Evolutionary conservation across 768 basidiomycete species (phyloP).

Genomic region (Rhodosporidiobolus odoratus): DNA sequence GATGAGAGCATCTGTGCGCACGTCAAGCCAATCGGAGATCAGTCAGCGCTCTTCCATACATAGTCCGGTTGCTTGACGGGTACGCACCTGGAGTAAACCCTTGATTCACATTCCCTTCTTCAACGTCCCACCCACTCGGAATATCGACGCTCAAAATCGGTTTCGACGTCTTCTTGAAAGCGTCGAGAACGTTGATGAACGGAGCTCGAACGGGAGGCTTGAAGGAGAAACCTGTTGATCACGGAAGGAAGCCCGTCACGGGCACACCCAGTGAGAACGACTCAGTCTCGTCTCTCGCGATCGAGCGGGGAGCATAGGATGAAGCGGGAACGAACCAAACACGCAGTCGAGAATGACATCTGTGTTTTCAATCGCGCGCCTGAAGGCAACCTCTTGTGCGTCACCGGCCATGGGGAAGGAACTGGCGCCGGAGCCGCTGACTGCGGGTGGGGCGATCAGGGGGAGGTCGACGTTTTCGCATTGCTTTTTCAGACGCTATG

Average conservation of each 20-base stretch:
- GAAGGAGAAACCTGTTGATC: constrained; percentile 72
- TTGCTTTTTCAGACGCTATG: constrained; percentile 72
- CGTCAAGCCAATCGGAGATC: not conserved
- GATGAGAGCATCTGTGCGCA: not conserved
- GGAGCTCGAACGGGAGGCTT: constrained; percentile 80
- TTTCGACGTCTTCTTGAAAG: constrained; percentile 48
- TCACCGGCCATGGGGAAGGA: constrained; percentile 53
- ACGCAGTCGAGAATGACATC: constrained; percentile 91
- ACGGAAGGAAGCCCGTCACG: not conserved
- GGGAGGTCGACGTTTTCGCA: constrained; percentile 83
- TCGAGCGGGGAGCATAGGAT: not conserved
- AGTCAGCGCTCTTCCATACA: not conserved
- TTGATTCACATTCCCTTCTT: constrained; percentile 47
- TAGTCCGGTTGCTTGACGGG: too few species aligned
- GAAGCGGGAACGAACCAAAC: constrained; percentile 55
- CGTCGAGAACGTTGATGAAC: constrained; percentile 67
- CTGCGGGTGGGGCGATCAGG: constrained; percentile 49
- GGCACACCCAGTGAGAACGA: not conserved
- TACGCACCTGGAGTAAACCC: constrained; percentile 60
- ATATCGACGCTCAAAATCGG: constrained; percentile 95
- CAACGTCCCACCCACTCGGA: constrained; percentile 94
- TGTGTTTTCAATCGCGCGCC: constrained; percentile 36
- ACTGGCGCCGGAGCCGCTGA: constrained; percentile 46
- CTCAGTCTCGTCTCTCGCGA: not conserved
- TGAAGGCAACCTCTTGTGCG: constrained; percentile 40